Percentiles rank a stretch among this genome's conserved stretches.
These are phyloP conservation scores for Geosiphon pyriformis DNA, from an alignment of 192 early-diverging fungal genomes.

Conservation along the genomic window DNA sequence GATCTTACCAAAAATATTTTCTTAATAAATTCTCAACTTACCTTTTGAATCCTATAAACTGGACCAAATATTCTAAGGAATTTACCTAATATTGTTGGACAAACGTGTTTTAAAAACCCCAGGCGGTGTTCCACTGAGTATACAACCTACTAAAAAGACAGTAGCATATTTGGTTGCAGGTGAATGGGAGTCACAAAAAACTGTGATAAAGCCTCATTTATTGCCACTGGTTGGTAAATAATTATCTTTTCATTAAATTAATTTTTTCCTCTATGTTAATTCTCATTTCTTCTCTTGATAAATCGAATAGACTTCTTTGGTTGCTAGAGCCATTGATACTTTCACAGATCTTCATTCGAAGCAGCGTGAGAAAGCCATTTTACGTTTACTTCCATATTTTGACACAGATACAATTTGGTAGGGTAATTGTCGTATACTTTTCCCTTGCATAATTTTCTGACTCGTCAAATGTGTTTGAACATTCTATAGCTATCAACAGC, in stretches of 20 bases:
- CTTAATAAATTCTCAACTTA: not conserved
- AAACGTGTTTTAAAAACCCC: constrained; percentile 80
- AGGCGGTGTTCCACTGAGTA: constrained; percentile 56
- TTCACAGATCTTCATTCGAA: constrained; percentile 41
- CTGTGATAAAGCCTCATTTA: constrained; percentile 73
- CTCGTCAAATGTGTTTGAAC: not conserved
- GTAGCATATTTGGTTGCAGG: constrained; percentile 81
- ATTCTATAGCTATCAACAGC: constrained; percentile 62
- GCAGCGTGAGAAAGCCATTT: constrained; percentile 62
- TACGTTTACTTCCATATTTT: constrained; percentile 72
- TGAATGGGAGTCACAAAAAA: constrained; percentile 91
- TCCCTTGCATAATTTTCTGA: not conserved
- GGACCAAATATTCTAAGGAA: not conserved
- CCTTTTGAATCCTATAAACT: not conserved
- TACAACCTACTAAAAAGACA: constrained; percentile 50
- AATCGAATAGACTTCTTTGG: constrained; percentile 70
- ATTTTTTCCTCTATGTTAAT: not conserved
- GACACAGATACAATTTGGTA: constrained; percentile 86
- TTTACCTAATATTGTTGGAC: constrained; percentile 60
- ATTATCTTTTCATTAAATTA: constrained; percentile 2
- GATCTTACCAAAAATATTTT: not conserved
- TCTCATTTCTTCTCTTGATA: not conserved
- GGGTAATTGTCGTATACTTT: not conserved
- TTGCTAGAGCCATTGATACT: constrained; percentile 76
- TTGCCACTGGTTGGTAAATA: constrained; percentile 67